Percentiles rank a stretch among this genome's conserved stretches.
Evolutionary conservation across 371 early-diverging fungal species (phyloP).

Genomic region (Umbelopsis sp.): DNA sequence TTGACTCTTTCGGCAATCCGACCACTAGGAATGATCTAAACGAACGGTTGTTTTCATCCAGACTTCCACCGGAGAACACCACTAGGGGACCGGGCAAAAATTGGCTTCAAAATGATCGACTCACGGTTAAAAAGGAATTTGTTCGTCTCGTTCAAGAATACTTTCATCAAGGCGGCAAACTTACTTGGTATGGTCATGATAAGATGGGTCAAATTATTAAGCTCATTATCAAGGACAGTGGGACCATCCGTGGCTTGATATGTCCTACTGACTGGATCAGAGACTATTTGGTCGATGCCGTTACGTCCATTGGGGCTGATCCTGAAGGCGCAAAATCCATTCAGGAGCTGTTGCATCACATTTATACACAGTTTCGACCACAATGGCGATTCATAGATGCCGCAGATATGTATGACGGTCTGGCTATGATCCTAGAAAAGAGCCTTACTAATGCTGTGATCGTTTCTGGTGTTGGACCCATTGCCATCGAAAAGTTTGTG

Average conservation of each 20-base stretch:
- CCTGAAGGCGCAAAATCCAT: conserved; percentile 47
- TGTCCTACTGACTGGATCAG: conserved; percentile 61
- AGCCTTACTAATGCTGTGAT: conserved; percentile 46
- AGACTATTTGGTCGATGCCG: conserved; percentile 49
- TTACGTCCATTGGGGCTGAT: conserved; percentile 39
- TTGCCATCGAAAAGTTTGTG: conserved; percentile 55
- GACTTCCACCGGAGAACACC: conserved; percentile 17
- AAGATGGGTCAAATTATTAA: conserved; percentile 58
- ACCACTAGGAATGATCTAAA: background rate
- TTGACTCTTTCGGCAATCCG: conserved; percentile 9
- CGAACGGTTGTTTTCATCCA: conserved; percentile 4
- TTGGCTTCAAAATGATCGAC: conserved; percentile 72
- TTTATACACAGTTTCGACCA: conserved; percentile 45
- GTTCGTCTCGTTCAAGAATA: conserved; percentile 54
- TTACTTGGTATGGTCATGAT: conserved; percentile 55
- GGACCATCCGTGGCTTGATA: conserved; percentile 39
- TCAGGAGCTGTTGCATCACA: conserved; percentile 45
- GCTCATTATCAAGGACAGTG: conserved; percentile 57
- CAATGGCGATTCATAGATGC: conserved; percentile 60
- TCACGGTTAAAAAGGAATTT: conserved; percentile 63
- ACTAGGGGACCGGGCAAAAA: conserved; percentile 48
- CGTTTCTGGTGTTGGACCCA: conserved; percentile 44
- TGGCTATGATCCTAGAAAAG: conserved; percentile 47
- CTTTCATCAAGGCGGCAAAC: conserved; percentile 47
- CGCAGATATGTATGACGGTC: conserved; percentile 55